Evolutionary conservation across 2,329 filamentous ascomycete genomes (phyloP).

Genomic region (Monosporascus sp.): DNA sequence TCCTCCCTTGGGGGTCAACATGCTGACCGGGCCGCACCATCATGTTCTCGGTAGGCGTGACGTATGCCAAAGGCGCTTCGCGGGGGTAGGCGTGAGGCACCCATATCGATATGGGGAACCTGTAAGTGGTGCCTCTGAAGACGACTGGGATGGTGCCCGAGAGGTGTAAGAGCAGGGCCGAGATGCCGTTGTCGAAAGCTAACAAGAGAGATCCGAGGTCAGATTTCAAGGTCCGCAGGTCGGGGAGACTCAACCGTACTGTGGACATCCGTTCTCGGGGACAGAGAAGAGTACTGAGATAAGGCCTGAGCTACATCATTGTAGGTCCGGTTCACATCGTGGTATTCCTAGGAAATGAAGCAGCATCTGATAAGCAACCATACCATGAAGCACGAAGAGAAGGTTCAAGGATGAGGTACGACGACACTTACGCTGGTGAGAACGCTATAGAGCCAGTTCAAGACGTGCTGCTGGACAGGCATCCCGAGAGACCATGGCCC

Average conservation of each 20-base stretch:
- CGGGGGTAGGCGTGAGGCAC: conserved; percentile 84
- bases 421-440: conserved; percentile 62
- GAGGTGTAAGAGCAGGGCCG: conserved; percentile 80
- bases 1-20: conserved; percentile 84
- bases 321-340: conserved; percentile 88
- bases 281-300: conserved; percentile 71
- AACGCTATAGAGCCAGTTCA: conserved; percentile 94
- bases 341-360: conserved; percentile 67
- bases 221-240: conserved; percentile 2
- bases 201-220: conserved; percentile 17
- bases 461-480: conserved; percentile 79
- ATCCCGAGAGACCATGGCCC: conserved; percentile 31
- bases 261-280: conserved; percentile 88
- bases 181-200: conserved; percentile 87
- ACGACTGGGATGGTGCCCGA: conserved; percentile 84
- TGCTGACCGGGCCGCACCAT: conserved; percentile 87
- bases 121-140: conserved; percentile 84
- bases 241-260: conserved; percentile 50
- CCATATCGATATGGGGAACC: conserved; percentile 91
- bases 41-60: conserved; percentile 85
- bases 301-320: conserved; percentile 83
- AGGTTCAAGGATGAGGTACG: neutral
- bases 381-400: neutral
- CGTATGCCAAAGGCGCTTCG: conserved; percentile 81
- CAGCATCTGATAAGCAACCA: neutral